A percentile compares a stretch with the other conserved stretches of the same genome.
These are phyloP conservation scores for Yarrowia phangngaensis DNA, from an alignment of 805 yeast genomes.

Conservation along the genomic window DNA sequence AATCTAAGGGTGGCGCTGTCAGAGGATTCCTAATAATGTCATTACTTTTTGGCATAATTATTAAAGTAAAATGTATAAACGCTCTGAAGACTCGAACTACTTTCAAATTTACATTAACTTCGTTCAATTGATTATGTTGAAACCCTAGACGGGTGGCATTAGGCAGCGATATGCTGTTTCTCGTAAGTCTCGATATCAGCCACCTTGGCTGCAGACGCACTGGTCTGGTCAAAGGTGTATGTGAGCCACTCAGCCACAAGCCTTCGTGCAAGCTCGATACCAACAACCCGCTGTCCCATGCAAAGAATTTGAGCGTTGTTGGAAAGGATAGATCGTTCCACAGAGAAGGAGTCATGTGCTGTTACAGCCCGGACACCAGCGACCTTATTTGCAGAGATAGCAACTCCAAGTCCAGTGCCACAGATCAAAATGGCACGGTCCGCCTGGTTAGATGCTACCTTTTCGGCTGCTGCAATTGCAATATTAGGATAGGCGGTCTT, in stretches of 20 bases:
- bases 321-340: slow-evolving; percentile 46
- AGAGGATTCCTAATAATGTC: too few species aligned
- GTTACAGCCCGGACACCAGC: slow-evolving; percentile 48
- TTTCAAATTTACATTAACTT: not conserved
- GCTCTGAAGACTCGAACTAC: too few species aligned
- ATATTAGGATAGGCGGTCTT: slow-evolving; percentile 45
- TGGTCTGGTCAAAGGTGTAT: slow-evolving; percentile 42
- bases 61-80: too few species aligned
- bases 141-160: not conserved
- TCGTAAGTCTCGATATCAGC: slow-evolving; percentile 39
- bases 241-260: slow-evolving; percentile 47
- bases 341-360: slow-evolving; percentile 48
- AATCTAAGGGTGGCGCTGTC: too few species aligned
- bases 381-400: slow-evolving; percentile 48
- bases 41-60: too few species aligned
- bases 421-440: slow-evolving; percentile 48
- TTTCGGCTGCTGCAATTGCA: slow-evolving; percentile 46
- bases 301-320: slow-evolving; percentile 48
- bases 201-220: slow-evolving; percentile 46
- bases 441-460: slow-evolving; percentile 43
- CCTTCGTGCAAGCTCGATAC: slow-evolving; percentile 45
- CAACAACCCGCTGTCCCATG: slow-evolving; percentile 49
- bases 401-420: slow-evolving; percentile 52
- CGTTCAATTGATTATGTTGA: not conserved
- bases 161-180: slow-evolving; percentile 13